phyloP scores from a whole-genome alignment of 345 rosid genomes.

The Salix koriyanagi region DNA sequence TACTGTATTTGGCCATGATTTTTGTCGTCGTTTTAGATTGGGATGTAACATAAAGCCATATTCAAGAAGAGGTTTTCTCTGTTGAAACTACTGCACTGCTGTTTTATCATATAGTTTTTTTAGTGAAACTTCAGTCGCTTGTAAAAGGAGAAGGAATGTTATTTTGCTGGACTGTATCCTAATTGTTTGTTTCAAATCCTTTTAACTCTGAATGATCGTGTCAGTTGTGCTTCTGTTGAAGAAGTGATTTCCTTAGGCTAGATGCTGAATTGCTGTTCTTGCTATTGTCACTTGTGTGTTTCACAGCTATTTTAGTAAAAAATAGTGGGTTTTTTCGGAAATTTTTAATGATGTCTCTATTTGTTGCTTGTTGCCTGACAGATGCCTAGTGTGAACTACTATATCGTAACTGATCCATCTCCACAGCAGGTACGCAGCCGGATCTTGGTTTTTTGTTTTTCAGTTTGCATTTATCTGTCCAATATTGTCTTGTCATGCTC shows the following conservation, averaged over 20 bases:
- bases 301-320: not conserved
- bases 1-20: not conserved
- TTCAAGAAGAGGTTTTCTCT: too few species aligned
- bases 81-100: not conserved
- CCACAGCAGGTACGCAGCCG: constrained; percentile 6
- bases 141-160: too few species aligned
- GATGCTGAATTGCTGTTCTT: not conserved
- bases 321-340: not conserved
- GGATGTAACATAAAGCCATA: not conserved
- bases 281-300: not conserved
- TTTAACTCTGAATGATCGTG: not conserved
- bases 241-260: not conserved
- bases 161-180: not conserved
- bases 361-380: constrained; percentile 7
- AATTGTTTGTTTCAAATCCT: not conserved
- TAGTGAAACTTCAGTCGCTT: not conserved
- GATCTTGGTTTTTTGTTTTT: not conserved
- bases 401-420: not conserved
- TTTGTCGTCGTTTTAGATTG: not conserved
- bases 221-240: not conserved
- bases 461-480: not conserved
- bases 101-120: not conserved
- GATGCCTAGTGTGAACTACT: constrained; percentile 7
- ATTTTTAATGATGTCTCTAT: not conserved
- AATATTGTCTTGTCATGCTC: not conserved